A percentile compares a stretch with the other conserved stretches of the same genome.
Evolutionary conservation across 2,329 filamentous ascomycete species (phyloP).

Genomic region (Aspergillus transmontanensis): DNA sequence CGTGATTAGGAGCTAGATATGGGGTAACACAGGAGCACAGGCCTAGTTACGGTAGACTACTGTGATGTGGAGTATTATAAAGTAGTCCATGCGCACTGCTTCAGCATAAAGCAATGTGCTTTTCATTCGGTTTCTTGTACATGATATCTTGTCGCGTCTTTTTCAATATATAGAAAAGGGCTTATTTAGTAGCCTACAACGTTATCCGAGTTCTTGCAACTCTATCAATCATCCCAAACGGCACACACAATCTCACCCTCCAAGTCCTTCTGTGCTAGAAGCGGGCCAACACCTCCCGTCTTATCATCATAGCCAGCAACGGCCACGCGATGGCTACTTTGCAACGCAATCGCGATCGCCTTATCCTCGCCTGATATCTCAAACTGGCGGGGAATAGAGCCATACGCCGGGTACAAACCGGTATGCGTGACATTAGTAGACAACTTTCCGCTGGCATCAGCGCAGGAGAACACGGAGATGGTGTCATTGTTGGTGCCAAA

Average conservation of each 20-base stretch:
- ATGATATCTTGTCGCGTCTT: neutral
- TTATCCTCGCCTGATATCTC: slow-evolving; percentile 62
- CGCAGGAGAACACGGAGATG: slow-evolving; percentile 16
- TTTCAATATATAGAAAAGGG: neutral
- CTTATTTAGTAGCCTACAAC: neutral
- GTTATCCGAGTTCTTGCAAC: neutral
- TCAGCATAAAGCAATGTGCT: neutral
- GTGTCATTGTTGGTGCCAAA: slow-evolving; percentile 19
- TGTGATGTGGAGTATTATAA: neutral
- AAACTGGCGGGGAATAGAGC: slow-evolving; percentile 65
- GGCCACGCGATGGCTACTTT: slow-evolving; percentile 59
- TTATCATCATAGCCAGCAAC: slow-evolving; percentile 60
- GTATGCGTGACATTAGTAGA: slow-evolving; percentile 39
- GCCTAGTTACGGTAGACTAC: neutral
- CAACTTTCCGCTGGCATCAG: slow-evolving; percentile 1
- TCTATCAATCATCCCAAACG: slow-evolving; percentile 12
- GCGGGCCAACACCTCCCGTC: slow-evolving; percentile 57
- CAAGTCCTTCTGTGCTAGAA: slow-evolving; percentile 9
- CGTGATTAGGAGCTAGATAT: neutral
- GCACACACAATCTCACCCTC: slow-evolving; percentile 16
- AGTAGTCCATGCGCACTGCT: neutral
- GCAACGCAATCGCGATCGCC: slow-evolving; percentile 63
- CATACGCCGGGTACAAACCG: slow-evolving; percentile 64
- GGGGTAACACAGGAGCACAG: neutral
- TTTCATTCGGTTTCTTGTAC: neutral